Evolutionary conservation across 345 rosid species (phyloP), one percentile per base, ranked within the genome.

Genomic region (Lenwebbia sp.): DNA sequence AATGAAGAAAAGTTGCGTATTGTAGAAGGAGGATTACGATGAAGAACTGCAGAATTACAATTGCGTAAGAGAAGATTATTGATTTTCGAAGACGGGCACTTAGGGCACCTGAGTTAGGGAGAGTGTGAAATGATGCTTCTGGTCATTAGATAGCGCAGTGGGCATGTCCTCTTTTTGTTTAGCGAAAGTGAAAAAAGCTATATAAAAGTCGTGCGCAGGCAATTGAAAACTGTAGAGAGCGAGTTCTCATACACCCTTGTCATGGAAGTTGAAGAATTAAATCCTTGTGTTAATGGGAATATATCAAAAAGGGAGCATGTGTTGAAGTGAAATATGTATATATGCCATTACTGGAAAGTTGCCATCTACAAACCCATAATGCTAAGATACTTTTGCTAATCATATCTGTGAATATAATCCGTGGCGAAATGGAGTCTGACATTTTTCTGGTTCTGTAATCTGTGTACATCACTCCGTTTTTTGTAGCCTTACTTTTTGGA

Each of bases 281-380:
- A 70, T 70, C 26, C 47, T 37, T 10, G 47, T 70, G 26, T 70
- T 53, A 19, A 21, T 54, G 57, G 57, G 57, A 54, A 7, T 37
- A 37, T 10, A 19, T 37, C 78, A 70, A 70, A 70, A 70, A 33
- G 76, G 78, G 47, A 33, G 44, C 78, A 4, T 37, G 47, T 37
- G 44, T 33, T 37, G 21, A 0, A 13, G 47, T 70, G 78, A 70
- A 37, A 37, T 70, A 37, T 70, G 78, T 70, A 19, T 37, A 19
- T 9, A 70, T 37, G 0, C 22, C 7, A 19, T 17, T 10, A 37
- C 2, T 19, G 78, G 78, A 7, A 37, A 37, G 78, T 3, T 15
- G 2, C 76, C 76, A 0, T 15, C 41, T 65, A 4, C 33, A 65
- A 62, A 21, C 0, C 12, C 0, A 0, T 30, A 62, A 53, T 0